These are phyloP conservation scores for Casuarina cunninghamiana DNA, from an alignment of 306 rosid genomes.

Conservation along the genomic window DNA sequence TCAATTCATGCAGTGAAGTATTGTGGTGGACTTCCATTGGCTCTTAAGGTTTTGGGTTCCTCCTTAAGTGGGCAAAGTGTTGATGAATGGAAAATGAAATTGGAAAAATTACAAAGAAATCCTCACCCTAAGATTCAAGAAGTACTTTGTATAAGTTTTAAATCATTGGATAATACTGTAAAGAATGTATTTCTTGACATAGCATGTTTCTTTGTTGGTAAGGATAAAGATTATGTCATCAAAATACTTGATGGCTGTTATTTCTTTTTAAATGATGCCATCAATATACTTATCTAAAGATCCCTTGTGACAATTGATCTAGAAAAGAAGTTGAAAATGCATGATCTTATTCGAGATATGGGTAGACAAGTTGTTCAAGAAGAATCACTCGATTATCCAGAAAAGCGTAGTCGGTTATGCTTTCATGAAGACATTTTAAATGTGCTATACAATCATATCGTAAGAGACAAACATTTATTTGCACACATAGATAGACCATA, in stretches of 20 bases:
- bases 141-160: slow-evolving; percentile 29
- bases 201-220: slow-evolving; percentile 43
- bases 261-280: slow-evolving; percentile 27
- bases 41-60: slow-evolving; percentile 44
- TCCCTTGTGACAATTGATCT: slow-evolving; percentile 25
- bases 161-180: slow-evolving; percentile 10
- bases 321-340: slow-evolving; percentile 21
- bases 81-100: slow-evolving; percentile 33
- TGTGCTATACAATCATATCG: neutral
- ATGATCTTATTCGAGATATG: slow-evolving; percentile 42
- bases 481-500: too few relatives aligned
- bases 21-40: slow-evolving; percentile 43
- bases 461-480: neutral
- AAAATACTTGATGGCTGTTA: slow-evolving; percentile 35
- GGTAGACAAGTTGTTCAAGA: slow-evolving; percentile 36
- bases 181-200: slow-evolving; percentile 44
- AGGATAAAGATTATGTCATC: slow-evolving; percentile 12
- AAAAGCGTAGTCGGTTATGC: slow-evolving; percentile 27
- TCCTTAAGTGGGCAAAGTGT: slow-evolving; percentile 17
- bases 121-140: slow-evolving; percentile 32
- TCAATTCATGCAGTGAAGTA: slow-evolving; percentile 17
- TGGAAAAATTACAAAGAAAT: slow-evolving; percentile 25
- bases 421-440: neutral
- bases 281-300: slow-evolving; percentile 25
- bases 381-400: slow-evolving; percentile 7